phyloP scores from a whole-genome alignment of 192 early-diverging fungal species.

The Spizellomyces sp. region DNA sequence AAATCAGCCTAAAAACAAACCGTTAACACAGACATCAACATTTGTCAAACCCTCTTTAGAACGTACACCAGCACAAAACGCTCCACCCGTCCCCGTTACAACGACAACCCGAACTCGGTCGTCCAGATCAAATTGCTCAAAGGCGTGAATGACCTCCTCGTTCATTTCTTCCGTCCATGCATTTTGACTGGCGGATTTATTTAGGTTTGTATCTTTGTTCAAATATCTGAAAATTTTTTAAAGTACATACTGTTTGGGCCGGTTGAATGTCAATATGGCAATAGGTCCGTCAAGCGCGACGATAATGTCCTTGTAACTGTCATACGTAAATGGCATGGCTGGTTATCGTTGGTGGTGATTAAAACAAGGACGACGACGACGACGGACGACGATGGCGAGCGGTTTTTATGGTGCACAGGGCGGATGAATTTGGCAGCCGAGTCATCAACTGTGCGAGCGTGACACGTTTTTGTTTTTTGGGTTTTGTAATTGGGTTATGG shows the following conservation, averaged over 20 bases:
- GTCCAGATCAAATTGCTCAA: constrained; percentile 19
- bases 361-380: too few species aligned
- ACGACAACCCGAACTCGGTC: constrained; percentile 33
- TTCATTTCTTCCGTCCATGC: constrained; percentile 11
- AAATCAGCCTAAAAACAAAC: constrained; percentile 16
- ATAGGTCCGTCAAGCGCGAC: background rate
- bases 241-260: background rate
- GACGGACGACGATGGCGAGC: too few species aligned
- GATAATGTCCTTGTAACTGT: too few species aligned
- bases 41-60: background rate
- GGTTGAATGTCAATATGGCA: background rate
- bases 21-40: background rate
- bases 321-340: too few species aligned
- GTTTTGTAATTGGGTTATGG: too few species aligned
- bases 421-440: too few species aligned
- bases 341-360: too few species aligned
- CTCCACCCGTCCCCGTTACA: constrained; percentile 27
- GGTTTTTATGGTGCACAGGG: too few species aligned
- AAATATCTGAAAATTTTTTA: background rate
- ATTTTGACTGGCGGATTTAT: background rate
- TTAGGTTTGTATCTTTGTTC: background rate
- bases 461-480: too few species aligned
- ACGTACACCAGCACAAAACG: constrained; percentile 33
- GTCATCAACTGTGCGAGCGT: too few species aligned
- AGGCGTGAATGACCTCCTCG: constrained; percentile 10